Conservation (phyloP, 768 basidiomycete genomes). For the Russula griseocarnosa region DNA sequence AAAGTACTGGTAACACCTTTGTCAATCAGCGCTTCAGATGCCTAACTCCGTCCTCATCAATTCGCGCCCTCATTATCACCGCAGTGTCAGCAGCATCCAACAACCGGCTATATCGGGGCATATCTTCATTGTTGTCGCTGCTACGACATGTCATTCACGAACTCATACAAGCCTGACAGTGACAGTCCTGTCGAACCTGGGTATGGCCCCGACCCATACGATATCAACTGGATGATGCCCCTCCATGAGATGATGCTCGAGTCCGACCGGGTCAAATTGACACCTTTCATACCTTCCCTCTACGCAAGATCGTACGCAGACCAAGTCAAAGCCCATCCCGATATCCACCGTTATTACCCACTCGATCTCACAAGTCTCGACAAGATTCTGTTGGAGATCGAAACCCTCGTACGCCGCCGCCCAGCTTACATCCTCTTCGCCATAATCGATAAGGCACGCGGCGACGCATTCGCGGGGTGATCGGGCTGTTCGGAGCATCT, state of each 20-base stretch:
- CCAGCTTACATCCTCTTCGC: slow-evolving; percentile 35
- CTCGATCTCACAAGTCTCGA: slow-evolving; percentile 29
- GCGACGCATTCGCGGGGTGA: slow-evolving; percentile 37
- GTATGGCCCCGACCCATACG: slow-evolving; percentile 36
- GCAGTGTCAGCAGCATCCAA: not conserved
- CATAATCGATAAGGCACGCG: slow-evolving; percentile 40
- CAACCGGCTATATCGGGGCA: not conserved
- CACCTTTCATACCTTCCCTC: slow-evolving; percentile 38
- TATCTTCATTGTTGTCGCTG: too few species aligned
- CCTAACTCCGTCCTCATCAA: not conserved
- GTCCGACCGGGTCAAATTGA: slow-evolving; percentile 38
- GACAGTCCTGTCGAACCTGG: slow-evolving; percentile 15
- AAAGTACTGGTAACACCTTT: not conserved
- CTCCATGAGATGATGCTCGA: slow-evolving; percentile 35
- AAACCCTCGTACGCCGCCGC: slow-evolving; percentile 27
- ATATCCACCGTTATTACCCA: slow-evolving; percentile 37
- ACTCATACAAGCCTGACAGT: not conserved
- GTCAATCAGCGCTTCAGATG: not conserved
- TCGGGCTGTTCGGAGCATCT: slow-evolving; percentile 35
- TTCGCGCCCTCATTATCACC: too few species aligned
- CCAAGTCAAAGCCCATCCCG: slow-evolving; percentile 30
- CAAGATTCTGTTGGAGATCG: slow-evolving; percentile 30
- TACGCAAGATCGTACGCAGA: slow-evolving; percentile 36
- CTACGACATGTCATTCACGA: slow-evolving; percentile 16
- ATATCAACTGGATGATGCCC: slow-evolving; percentile 41